phyloP scores from a whole-genome alignment of 495 filamentous ascomycete species.

The Xylaria acuta region DNA sequence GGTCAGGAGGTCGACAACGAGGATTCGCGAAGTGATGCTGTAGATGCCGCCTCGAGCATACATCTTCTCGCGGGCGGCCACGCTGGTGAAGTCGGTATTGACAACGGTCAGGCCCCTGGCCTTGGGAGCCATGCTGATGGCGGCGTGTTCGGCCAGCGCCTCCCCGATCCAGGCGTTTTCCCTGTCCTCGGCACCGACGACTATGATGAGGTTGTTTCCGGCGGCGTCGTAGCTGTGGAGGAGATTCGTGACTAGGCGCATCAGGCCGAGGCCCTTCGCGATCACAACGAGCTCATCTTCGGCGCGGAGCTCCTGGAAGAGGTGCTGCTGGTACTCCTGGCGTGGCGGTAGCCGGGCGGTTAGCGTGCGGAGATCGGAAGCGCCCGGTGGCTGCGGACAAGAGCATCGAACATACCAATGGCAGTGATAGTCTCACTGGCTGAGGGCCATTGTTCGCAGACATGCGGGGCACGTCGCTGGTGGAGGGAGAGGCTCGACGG shows the following conservation, averaged over 20 bases:
- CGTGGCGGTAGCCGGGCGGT: constrained; percentile 1
- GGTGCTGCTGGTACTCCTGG: constrained; percentile 82
- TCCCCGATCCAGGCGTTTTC: constrained; percentile 96
- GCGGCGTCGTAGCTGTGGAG: constrained; percentile 96
- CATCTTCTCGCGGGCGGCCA: constrained; percentile 85
- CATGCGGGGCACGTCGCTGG: constrained; percentile 45
- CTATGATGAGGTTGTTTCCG: constrained; percentile 86
- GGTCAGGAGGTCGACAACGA: constrained; percentile 90
- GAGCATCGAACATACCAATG: constrained; percentile 66
- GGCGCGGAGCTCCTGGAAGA: constrained; percentile 85
- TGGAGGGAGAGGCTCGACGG: constrained; percentile 25
- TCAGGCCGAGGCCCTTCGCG: constrained; percentile 87
- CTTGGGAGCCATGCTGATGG: constrained; percentile 73
- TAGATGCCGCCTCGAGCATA: constrained; percentile 90
- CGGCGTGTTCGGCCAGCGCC: constrained; percentile 91
- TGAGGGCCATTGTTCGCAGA: constrained; percentile 62
- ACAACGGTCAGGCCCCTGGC: constrained; percentile 87
- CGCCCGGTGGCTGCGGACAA: not conserved
- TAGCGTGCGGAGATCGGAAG: not conserved
- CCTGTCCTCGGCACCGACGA: constrained; percentile 89
- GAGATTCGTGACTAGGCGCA: constrained; percentile 89
- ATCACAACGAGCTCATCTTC: constrained; percentile 94
- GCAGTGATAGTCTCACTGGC: constrained; percentile 91
- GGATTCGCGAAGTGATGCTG: constrained; percentile 93
- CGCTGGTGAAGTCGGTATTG: constrained; percentile 91